These are phyloP conservation scores for Thermothelomyces thermophilus DNA, from an alignment of 2,329 filamentous ascomycete genomes.

Conservation along the genomic window DNA sequence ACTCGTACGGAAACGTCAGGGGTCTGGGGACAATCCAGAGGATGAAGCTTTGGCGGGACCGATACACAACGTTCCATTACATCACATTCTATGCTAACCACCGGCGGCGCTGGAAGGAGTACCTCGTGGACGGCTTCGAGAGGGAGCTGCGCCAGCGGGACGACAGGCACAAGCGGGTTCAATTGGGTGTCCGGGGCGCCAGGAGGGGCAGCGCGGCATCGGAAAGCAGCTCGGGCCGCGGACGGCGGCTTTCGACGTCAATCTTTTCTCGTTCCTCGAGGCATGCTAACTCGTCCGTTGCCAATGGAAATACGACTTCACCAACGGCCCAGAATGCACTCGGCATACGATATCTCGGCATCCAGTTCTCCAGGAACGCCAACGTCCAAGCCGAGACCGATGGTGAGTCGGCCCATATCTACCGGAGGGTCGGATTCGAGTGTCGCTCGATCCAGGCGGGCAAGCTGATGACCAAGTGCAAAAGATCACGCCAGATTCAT, in stretches of 20 bases:
- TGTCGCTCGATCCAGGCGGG: background rate
- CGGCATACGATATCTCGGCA: conserved; percentile 43
- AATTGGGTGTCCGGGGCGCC: conserved; percentile 35
- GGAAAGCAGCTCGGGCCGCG: conserved; percentile 28
- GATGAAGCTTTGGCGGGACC: conserved; percentile 47
- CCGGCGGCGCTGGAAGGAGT: conserved; percentile 41
- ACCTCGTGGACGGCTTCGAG: conserved; percentile 42
- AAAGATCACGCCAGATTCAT: conserved; percentile 43
- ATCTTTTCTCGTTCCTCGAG: conserved; percentile 34
- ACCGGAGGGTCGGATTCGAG: background rate
- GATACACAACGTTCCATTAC: conserved; percentile 41
- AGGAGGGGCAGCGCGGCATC: conserved; percentile 38
- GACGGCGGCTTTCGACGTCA: conserved; percentile 38
- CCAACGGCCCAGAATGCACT: conserved; percentile 24
- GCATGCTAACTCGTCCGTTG: conserved; percentile 8
- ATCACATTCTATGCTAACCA: conserved; percentile 44
- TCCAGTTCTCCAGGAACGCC: conserved; percentile 41
- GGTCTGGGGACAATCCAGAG: conserved; percentile 47
- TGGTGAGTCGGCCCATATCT: conserved; percentile 31
- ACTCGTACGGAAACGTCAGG: conserved; percentile 43
- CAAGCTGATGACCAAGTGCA: conserved; percentile 5
- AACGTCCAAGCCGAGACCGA: conserved; percentile 26
- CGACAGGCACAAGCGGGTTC: conserved; percentile 40
- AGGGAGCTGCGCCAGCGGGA: conserved; percentile 40
- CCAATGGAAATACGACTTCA: conserved; percentile 18